These are phyloP conservation scores for Globisporangium parvum DNA, from an alignment of 352 stramenopile species.

Conservation along the genomic window DNA sequence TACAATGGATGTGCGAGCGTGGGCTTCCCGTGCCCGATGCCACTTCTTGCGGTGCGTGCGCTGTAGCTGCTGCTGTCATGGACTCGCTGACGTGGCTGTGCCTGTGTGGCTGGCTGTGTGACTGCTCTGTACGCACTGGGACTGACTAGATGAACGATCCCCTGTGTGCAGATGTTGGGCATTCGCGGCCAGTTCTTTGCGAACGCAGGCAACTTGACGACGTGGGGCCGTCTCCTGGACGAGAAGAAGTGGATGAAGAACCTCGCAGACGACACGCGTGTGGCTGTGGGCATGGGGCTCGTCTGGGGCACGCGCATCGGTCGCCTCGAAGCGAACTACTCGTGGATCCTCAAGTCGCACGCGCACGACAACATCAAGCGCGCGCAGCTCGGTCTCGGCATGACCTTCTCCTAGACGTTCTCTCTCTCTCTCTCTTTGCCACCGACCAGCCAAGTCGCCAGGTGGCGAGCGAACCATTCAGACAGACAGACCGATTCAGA, in stretches of 20 bases:
- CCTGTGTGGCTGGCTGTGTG: neutral
- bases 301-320: conserved; percentile 84
- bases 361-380: conserved; percentile 82
- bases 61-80: neutral
- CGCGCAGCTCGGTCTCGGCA: conserved; percentile 74
- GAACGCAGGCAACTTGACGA: conserved; percentile 88
- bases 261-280: conserved; percentile 78
- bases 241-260: conserved; percentile 90
- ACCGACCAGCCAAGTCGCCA: too few relatives aligned
- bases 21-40: conserved; percentile 81
- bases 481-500: neutral
- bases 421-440: too few relatives aligned
- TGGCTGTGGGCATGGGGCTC: conserved; percentile 81
- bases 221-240: conserved; percentile 77
- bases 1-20: conserved; percentile 83
- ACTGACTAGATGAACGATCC: neutral
- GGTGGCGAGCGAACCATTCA: too few relatives aligned
- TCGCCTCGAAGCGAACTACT: conserved; percentile 89
- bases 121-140: neutral
- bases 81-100: too few relatives aligned
- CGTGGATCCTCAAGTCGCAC: conserved; percentile 85
- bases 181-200: conserved; percentile 86
- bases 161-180: conserved; percentile 50
- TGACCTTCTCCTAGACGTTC: conserved; percentile 74
- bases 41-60: conserved; percentile 70